phyloP scores from a whole-genome alignment of 176 grass and related monocot species.

The Echinochloa phyllopogon region DNA sequence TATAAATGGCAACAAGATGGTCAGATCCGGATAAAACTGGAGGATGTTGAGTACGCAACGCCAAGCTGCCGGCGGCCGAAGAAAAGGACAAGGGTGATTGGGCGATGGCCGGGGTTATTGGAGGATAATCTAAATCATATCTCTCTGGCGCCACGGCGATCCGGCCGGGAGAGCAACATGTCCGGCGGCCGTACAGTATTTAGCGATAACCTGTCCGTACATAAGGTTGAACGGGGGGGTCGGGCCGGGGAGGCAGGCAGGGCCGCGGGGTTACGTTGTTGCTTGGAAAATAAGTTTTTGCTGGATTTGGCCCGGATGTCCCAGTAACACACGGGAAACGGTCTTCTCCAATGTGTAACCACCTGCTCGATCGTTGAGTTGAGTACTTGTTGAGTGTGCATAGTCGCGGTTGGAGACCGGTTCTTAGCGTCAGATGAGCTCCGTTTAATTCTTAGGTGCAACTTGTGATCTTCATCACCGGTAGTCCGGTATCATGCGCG shows the following conservation, averaged over 20 bases:
- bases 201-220: not conserved
- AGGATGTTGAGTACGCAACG: not conserved
- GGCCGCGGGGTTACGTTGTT: not conserved
- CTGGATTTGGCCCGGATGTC: not conserved
- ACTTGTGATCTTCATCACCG: not conserved
- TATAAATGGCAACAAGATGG: too few relatives aligned
- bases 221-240: not conserved
- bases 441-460: not conserved
- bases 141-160: not conserved
- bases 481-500: not conserved
- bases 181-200: not conserved
- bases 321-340: not conserved
- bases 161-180: not conserved
- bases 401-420: not conserved
- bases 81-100: not conserved
- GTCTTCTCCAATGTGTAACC: not conserved
- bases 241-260: not conserved
- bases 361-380: not conserved
- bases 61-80: constrained; percentile 3
- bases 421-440: not conserved
- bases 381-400: not conserved
- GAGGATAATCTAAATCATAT: not conserved
- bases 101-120: not conserved
- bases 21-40: not conserved
- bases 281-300: not conserved